Percentiles rank a stretch among this genome's conserved stretches.
Evolutionary conservation across 345 rosid genomes (phyloP).

Genomic region (Eucalyptus pauciflora): DNA sequence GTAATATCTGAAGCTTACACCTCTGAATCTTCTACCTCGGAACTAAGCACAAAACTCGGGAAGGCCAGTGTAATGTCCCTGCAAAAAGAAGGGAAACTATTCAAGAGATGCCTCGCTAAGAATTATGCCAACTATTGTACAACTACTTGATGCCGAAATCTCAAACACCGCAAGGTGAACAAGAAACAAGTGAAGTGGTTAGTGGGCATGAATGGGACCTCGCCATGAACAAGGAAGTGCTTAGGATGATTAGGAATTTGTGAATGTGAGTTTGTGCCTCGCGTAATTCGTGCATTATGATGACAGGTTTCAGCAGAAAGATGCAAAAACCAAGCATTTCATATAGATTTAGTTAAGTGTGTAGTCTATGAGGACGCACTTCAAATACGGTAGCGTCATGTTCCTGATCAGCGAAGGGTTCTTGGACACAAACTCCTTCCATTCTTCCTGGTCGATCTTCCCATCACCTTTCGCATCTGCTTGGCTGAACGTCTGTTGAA

Average conservation of each 20-base stretch:
- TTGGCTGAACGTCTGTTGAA: slow-evolving; percentile 47
- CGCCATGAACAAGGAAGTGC: not conserved
- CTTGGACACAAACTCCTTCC: slow-evolving; percentile 68
- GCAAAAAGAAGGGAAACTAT: not conserved
- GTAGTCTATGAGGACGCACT: slow-evolving; percentile 23
- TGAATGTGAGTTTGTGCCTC: not conserved
- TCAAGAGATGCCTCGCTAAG: not conserved
- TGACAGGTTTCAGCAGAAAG: not conserved
- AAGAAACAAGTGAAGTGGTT: not conserved
- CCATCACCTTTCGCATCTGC: slow-evolving; percentile 72
- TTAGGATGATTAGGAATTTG: not conserved
- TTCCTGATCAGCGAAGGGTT: slow-evolving; percentile 81
- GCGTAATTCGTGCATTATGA: not conserved
- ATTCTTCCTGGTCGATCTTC: slow-evolving; percentile 75
- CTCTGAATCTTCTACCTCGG: slow-evolving; percentile 59
- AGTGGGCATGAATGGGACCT: not conserved
- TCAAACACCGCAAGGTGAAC: not conserved
- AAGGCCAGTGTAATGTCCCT: slow-evolving; percentile 80
- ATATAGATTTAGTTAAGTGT: not conserved
- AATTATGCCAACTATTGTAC: not conserved
- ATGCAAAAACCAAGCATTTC: not conserved
- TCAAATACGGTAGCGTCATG: slow-evolving; percentile 88
- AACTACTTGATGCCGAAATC: not conserved
- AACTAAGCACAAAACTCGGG: slow-evolving; percentile 54
- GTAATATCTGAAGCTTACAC: not conserved